Evolutionary conservation across 345 rosid genomes (phyloP).

Genomic region (Gossypium australe): DNA sequence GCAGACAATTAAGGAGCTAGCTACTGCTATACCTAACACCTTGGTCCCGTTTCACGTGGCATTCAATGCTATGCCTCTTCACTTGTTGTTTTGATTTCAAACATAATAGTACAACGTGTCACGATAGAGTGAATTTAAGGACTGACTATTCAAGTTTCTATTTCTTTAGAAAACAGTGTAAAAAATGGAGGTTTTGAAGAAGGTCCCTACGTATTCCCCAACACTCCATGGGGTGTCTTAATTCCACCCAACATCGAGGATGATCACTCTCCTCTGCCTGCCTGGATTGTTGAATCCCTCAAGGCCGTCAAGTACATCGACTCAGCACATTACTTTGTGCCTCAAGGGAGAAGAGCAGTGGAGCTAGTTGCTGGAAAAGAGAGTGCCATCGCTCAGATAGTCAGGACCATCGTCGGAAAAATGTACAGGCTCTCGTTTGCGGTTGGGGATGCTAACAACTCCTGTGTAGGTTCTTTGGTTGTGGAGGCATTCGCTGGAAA

Average conservation of each 20-base stretch:
- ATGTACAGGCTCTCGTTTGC: slow-evolving; percentile 53
- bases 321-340: slow-evolving; percentile 54
- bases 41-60: neutral
- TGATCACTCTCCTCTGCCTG: slow-evolving; percentile 68
- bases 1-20: neutral
- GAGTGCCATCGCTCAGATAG: slow-evolving; percentile 72
- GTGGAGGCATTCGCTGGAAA: slow-evolving; percentile 74
- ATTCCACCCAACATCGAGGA: slow-evolving; percentile 79
- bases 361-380: slow-evolving; percentile 87
- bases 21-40: neutral
- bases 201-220: slow-evolving; percentile 68
- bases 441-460: slow-evolving; percentile 69
- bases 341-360: slow-evolving; percentile 56
- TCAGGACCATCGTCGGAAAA: slow-evolving; percentile 43
- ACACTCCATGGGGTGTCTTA: slow-evolving; percentile 65
- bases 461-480: slow-evolving; percentile 62
- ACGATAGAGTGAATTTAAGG: neutral
- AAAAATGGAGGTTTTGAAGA: slow-evolving; percentile 77
- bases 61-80: neutral
- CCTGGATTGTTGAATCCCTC: slow-evolving; percentile 80
- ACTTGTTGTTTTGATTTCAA: too few relatives aligned
- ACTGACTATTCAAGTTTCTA: neutral
- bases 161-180: slow-evolving; percentile 47
- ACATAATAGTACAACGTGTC: too few relatives aligned
- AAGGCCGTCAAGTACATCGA: slow-evolving; percentile 88